Percentiles rank a stretch among this genome's conserved stretches.
Evolutionary conservation across 352 stramenopile genomes (phyloP).

Genomic region (Pythium coloratum): DNA sequence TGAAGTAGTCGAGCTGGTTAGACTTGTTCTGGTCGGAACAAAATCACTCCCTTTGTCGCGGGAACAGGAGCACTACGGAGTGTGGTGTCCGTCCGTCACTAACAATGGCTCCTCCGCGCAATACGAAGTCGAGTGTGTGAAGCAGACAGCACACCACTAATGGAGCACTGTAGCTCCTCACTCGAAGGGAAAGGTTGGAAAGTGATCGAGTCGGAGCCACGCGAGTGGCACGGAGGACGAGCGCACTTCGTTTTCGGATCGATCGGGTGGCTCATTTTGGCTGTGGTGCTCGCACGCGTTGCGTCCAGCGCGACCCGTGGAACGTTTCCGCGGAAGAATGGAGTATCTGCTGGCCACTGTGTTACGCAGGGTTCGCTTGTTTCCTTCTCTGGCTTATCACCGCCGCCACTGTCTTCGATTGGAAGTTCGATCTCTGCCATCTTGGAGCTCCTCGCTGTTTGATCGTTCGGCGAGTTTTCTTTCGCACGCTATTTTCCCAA

Average conservation of each 20-base stretch:
- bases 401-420: not conserved
- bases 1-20: not conserved
- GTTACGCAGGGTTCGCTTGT: too few relatives aligned
- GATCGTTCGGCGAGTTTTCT: not conserved
- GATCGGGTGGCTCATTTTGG: too few relatives aligned
- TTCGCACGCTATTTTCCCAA: not conserved
- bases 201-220: not conserved
- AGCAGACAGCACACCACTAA: not conserved
- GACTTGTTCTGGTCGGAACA: not conserved
- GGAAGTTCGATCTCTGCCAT: not conserved
- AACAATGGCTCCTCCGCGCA: not conserved
- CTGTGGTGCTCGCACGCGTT: not conserved
- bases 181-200: not conserved
- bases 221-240: not conserved
- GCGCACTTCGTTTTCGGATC: too few relatives aligned
- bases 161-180: not conserved
- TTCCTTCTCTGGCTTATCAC: not conserved
- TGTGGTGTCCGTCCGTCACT: not conserved
- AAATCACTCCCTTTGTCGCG: not conserved
- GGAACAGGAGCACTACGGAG: too few relatives aligned
- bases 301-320: not conserved
- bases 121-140: conserved; percentile 1
- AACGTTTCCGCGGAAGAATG: conserved; percentile 2
- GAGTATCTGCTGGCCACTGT: not conserved
- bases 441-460: not conserved